phyloP scores from a whole-genome alignment of 495 filamentous ascomycete species.

The Tuber indicum region DNA sequence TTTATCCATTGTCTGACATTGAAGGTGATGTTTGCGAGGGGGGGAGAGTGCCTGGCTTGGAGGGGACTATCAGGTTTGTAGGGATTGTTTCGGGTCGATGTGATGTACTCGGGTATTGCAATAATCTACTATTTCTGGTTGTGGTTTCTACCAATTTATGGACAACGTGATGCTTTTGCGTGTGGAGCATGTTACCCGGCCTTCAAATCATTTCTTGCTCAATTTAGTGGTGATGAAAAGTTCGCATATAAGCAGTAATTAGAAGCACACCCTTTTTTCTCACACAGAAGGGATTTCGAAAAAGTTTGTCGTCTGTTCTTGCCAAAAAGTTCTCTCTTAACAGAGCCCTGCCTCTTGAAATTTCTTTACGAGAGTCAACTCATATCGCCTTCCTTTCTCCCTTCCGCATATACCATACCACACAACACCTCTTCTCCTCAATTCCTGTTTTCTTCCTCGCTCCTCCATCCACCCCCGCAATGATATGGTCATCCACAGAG shows the following conservation, averaged over 20 bases:
- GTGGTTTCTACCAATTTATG: neutral
- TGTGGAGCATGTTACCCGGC: slow-evolving; percentile 16
- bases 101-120: neutral
- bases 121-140: neutral
- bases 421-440: neutral
- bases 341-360: neutral
- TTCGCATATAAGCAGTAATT: neutral
- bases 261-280: neutral
- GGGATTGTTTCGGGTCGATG: neutral
- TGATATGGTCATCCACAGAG: slow-evolving; percentile 47
- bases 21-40: neutral
- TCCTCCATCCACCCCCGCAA: neutral
- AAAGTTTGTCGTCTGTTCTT: neutral
- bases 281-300: neutral
- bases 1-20: slow-evolving; percentile 32
- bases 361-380: neutral
- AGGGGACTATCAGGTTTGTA: neutral
- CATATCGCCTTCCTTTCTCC: neutral
- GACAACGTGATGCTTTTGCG: slow-evolving; percentile 10
- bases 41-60: too few relatives aligned
- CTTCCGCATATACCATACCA: neutral
- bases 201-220: neutral
- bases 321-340: neutral
- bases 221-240: neutral
- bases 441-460: neutral